A percentile compares a stretch with the other conserved stretches of the same genome.
phyloP scores from a whole-genome alignment of 176 grass and related monocot genomes.

The Oryza rufipogon region DNA sequence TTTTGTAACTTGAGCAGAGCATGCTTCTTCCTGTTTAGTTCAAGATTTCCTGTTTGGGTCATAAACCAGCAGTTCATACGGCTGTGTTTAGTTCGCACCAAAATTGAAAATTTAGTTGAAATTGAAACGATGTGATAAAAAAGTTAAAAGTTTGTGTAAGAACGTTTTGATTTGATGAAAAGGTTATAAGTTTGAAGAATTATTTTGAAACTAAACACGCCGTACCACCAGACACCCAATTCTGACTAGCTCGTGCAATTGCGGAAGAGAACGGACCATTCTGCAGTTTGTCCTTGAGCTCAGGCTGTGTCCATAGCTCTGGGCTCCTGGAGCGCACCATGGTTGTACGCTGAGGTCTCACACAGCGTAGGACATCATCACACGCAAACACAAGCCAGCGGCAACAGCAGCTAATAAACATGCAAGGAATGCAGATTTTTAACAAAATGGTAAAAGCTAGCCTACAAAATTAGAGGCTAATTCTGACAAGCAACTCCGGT shows the following conservation, averaged over 20 bases:
- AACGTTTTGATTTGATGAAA: too few relatives aligned
- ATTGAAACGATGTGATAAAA: too few relatives aligned
- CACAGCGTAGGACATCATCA: background rate
- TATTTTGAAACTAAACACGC: too few relatives aligned
- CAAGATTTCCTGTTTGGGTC: background rate
- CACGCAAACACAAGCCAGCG: background rate
- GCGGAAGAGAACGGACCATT: background rate
- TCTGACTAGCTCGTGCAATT: too few relatives aligned
- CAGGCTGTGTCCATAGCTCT: background rate
- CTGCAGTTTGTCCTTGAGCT: background rate
- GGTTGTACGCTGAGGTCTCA: background rate
- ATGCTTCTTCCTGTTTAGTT: too few relatives aligned
- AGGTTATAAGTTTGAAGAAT: too few relatives aligned
- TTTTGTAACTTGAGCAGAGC: too few relatives aligned
- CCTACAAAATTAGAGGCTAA: constrained; percentile 53
- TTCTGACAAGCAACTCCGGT: constrained; percentile 41
- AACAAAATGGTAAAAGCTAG: constrained; percentile 40
- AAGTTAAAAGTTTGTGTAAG: too few relatives aligned
- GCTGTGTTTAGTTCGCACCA: too few relatives aligned
- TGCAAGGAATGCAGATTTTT: background rate
- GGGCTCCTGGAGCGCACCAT: background rate
- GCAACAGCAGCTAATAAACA: background rate
- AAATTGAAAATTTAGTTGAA: too few relatives aligned
- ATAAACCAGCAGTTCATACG: background rate
- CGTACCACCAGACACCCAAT: too few relatives aligned